These are phyloP conservation scores for Nakaseomyces uthaithaninus DNA, from an alignment of 1,139 yeast species.

Conservation along the genomic window DNA sequence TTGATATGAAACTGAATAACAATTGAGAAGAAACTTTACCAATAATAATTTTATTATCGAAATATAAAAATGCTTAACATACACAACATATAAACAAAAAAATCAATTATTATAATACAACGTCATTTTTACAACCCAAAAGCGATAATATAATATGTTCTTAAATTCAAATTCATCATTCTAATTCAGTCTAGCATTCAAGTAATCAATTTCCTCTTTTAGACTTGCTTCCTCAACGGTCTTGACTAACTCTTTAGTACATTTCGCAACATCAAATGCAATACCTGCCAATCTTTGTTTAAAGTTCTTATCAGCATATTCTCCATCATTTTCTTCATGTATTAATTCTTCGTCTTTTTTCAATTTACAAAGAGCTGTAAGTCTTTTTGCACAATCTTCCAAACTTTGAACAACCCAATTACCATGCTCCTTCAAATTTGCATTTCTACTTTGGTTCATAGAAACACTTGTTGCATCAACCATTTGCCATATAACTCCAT, in stretches of 20 bases:
- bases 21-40: background rate
- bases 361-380: constrained; percentile 54
- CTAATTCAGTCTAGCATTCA: constrained; percentile 28
- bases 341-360: constrained; percentile 31
- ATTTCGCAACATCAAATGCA: constrained; percentile 89
- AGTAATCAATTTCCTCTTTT: constrained; percentile 57
- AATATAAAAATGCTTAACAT: background rate
- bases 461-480: constrained; percentile 82
- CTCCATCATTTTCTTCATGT: constrained; percentile 44
- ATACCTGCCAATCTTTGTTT: constrained; percentile 85
- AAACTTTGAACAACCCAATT: constrained; percentile 81
- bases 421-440: constrained; percentile 81
- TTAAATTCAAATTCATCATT: too few relatives aligned
- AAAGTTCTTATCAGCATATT: constrained; percentile 79
- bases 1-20: too few relatives aligned
- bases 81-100: too few relatives aligned
- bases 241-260: constrained; percentile 88
- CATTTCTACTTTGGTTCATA: constrained; percentile 78
- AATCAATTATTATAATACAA: constrained; percentile 1
- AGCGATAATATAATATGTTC: too few relatives aligned
- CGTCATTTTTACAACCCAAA: background rate
- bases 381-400: constrained; percentile 76
- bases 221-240: constrained; percentile 91
- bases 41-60: background rate
- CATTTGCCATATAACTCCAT: constrained; percentile 74